A percentile compares a stretch with the other conserved stretches of the same genome.
Conservation (phyloP, 1,284 basidiomycete species). For the Ustanciosporium gigantosporum region DNA sequence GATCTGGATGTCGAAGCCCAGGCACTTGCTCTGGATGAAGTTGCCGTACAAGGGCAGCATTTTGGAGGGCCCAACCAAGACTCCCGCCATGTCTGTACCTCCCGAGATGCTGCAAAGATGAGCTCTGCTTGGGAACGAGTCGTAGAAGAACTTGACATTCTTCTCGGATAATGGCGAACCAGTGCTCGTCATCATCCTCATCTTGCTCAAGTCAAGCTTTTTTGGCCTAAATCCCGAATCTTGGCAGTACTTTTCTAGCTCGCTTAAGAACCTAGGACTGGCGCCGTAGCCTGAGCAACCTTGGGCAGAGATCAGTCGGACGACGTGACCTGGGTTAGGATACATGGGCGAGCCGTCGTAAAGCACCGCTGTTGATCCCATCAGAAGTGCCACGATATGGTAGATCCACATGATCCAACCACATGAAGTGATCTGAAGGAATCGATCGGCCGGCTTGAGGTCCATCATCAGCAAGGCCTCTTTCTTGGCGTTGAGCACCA, state of each 20-base stretch:
- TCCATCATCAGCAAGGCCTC: slow-evolving; percentile 38
- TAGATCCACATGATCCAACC: slow-evolving; percentile 61
- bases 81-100: slow-evolving; percentile 59
- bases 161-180: slow-evolving; percentile 54
- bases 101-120: slow-evolving; percentile 48
- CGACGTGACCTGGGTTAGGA: slow-evolving; percentile 46
- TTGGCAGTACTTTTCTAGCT: slow-evolving; percentile 27
- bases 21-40: slow-evolving; percentile 53
- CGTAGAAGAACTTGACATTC: slow-evolving; percentile 52
- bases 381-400: slow-evolving; percentile 42
- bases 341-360: slow-evolving; percentile 60
- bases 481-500: slow-evolving; percentile 41
- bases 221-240: slow-evolving; percentile 7
- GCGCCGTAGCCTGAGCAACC: slow-evolving; percentile 53
- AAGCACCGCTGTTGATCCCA: slow-evolving; percentile 50
- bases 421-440: slow-evolving; percentile 54
- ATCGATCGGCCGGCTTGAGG: slow-evolving; percentile 44
- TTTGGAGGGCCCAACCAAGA: slow-evolving; percentile 45
- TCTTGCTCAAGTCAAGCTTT: slow-evolving; percentile 33
- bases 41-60: slow-evolving; percentile 54
- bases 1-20: slow-evolving; percentile 55
- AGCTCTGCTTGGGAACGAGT: slow-evolving; percentile 23
- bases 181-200: slow-evolving; percentile 55
- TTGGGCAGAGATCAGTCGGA: slow-evolving; percentile 48
- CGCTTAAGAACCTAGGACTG: slow-evolving; percentile 46